Evolutionary conservation across 495 filamentous ascomycete genomes (phyloP), one percentile per base, ranked within the genome.

Genomic region (Xylaria castorea): DNA sequence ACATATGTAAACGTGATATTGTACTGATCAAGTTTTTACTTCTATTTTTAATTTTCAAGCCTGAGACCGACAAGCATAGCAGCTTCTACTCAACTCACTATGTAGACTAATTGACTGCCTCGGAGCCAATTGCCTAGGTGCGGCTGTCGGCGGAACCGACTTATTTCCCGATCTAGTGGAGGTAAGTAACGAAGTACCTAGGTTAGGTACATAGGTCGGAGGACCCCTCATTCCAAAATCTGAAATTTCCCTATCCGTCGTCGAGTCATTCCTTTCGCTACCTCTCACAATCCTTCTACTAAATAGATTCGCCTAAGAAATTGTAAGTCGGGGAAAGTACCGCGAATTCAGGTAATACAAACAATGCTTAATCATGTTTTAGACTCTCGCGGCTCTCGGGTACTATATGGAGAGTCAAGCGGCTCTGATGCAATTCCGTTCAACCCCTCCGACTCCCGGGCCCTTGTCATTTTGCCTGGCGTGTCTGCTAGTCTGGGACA

Each of bases 401-500:
- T 18, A 16, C 12, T 18, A 5, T 50, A 34, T 50, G 18, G 25
- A 67, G 51, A 25, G 63, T 51, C 63, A 67, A 51, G 42, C 63
- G 70, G 62, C 63, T 66, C 62, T 72, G 70, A 72, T 67, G 70
- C 63, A 58, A 72, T 67, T n/a, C 42, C 62, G 36, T 27, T 20
- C 30, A 38, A 65, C 63, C 36, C 63, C 40, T 72, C 70, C 70
- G 70, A 72, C 70, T 72, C 70, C 70, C 70, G 70, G 70, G 12
- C 70, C 51, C 51, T 58, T 60, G 40, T 60, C 67, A 48, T 48
- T 46, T 44, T 16, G 18, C 18, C 53, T 69, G 66, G 53, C 36
- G 32, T n/a, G 30, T 46, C 22, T 61, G 63, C 38, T 25, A 42
- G 61, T 22, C 50, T 66, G 70, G 63, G 51, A 63, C 34, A 42